A percentile compares a stretch with the other conserved stretches of the same genome.
phyloP scores from a whole-genome alignment of 139 green algal genomes.

The Picochlorum sp. region DNA sequence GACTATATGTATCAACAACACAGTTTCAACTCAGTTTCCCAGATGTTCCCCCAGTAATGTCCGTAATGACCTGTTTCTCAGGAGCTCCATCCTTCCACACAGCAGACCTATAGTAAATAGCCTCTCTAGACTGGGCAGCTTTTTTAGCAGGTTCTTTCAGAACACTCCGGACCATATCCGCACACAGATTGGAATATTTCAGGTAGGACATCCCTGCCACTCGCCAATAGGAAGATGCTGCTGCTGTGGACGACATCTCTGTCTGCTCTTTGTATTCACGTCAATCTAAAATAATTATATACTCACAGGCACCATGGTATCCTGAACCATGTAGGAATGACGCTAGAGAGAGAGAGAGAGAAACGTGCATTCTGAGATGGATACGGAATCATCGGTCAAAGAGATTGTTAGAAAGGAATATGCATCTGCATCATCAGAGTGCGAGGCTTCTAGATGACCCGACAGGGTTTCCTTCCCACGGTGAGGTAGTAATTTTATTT shows the following conservation, averaged over 20 bases:
- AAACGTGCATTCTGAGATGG: no score
- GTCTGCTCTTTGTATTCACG: background rate
- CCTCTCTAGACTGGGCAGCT: constrained; percentile 45
- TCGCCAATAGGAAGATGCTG: constrained; percentile 43
- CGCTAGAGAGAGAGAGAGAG: no score
- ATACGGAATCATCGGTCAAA: no score
- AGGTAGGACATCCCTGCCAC: constrained; percentile 74
- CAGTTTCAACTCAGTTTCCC: constrained; percentile 3
- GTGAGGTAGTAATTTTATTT: background rate
- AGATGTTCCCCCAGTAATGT: constrained; percentile 22
- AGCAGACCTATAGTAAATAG: constrained; percentile 54
- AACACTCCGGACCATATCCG: constrained; percentile 56
- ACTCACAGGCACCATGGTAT: no score
- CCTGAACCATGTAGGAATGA: no score
- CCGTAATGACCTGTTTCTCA: constrained; percentile 36
- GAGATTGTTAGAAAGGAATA: no score
- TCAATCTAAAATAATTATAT: no score
- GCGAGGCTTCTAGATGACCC: background rate
- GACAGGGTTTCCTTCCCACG: no score
- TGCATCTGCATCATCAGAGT: no score
- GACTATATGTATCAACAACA: no score
- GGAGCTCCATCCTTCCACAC: constrained; percentile 58
- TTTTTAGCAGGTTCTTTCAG: constrained; percentile 61
- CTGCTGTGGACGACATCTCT: constrained; percentile 43
- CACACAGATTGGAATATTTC: constrained; percentile 63